Evolutionary conservation across 2,329 filamentous ascomycete species (phyloP).

Genomic region (Fusarium kyushuense): DNA sequence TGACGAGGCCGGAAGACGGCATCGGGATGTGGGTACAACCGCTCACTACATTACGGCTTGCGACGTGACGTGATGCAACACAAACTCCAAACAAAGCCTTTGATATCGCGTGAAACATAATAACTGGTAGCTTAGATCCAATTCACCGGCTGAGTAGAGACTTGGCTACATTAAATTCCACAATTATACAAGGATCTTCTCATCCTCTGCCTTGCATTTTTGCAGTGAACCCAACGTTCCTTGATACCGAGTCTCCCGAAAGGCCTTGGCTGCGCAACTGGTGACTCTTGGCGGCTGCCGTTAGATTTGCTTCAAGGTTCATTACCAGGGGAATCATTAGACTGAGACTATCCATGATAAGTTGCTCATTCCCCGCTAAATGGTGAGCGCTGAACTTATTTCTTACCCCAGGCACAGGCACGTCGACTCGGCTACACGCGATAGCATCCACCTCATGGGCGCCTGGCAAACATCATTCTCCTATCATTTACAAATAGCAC

Average conservation of each 20-base stretch:
- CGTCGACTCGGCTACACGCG: not conserved
- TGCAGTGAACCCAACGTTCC: constrained; percentile 18
- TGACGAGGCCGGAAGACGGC: constrained; percentile 41
- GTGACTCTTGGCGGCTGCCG: constrained; percentile 29
- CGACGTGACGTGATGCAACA: constrained; percentile 15
- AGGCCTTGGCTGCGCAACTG: constrained; percentile 36
- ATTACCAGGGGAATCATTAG: constrained; percentile 5
- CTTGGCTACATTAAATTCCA: constrained; percentile 30
- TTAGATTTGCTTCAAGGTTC: constrained; percentile 11
- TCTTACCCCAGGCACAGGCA: not conserved
- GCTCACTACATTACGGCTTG: constrained; percentile 3
- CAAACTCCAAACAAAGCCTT: not conserved
- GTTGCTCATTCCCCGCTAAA: constrained; percentile 1
- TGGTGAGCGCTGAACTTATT: not conserved
- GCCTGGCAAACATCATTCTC: not conserved
- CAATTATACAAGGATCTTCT: constrained; percentile 10
- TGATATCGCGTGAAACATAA: constrained; percentile 13
- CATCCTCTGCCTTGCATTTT: constrained; percentile 2
- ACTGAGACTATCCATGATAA: constrained; percentile 23
- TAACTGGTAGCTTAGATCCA: not conserved
- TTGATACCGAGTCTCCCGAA: constrained; percentile 24
- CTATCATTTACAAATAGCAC: not conserved
- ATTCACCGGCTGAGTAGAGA: not conserved
- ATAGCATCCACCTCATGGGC: not conserved
- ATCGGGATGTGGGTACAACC: constrained; percentile 39